phyloP scores from a whole-genome alignment of 2,329 filamentous ascomycete genomes.

The Pseudonectria foliicola region DNA sequence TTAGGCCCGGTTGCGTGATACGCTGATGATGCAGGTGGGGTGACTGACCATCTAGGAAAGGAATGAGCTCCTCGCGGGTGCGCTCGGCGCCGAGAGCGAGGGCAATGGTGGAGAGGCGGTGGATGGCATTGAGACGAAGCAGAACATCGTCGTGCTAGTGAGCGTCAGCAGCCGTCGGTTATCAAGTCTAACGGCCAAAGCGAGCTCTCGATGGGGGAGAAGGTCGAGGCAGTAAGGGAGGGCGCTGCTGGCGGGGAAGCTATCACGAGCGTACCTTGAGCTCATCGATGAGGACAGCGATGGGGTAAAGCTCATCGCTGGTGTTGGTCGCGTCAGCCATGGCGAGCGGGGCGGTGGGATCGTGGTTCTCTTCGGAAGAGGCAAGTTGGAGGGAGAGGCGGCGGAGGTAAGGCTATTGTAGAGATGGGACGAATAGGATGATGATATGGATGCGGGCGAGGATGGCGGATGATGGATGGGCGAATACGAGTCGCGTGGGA shows the following conservation, averaged over 20 bases:
- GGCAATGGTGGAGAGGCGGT: conserved; percentile 95
- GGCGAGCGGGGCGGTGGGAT: conserved; percentile 37
- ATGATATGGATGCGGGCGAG: not conserved
- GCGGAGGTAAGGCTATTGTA: not conserved
- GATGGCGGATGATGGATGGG: not conserved
- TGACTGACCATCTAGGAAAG: conserved; percentile 89
- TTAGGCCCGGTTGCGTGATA: conserved; percentile 12
- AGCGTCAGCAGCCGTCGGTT: conserved; percentile 10
- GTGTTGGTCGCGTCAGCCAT: conserved; percentile 88
- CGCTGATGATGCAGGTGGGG: conserved; percentile 8
- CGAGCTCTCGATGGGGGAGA: conserved; percentile 7
- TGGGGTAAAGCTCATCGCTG: conserved; percentile 98
- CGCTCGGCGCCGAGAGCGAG: conserved; percentile 91
- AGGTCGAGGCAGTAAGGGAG: conserved; percentile 14
- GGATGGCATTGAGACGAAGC: conserved; percentile 95
- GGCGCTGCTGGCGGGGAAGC: conserved; percentile 12
- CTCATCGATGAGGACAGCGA: conserved; percentile 99
- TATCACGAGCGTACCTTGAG: conserved; percentile 67
- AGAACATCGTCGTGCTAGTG: conserved; percentile 93
- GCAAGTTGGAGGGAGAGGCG: conserved; percentile 1
- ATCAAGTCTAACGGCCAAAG: not conserved
- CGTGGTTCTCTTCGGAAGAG: conserved; percentile 23
- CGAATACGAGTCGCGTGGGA: conserved; percentile 4
- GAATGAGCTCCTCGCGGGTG: conserved; percentile 96
- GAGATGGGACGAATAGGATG: no score